Evolutionary conservation across 2,329 filamentous ascomycete species (phyloP).

Genomic region (Oidium heveae): DNA sequence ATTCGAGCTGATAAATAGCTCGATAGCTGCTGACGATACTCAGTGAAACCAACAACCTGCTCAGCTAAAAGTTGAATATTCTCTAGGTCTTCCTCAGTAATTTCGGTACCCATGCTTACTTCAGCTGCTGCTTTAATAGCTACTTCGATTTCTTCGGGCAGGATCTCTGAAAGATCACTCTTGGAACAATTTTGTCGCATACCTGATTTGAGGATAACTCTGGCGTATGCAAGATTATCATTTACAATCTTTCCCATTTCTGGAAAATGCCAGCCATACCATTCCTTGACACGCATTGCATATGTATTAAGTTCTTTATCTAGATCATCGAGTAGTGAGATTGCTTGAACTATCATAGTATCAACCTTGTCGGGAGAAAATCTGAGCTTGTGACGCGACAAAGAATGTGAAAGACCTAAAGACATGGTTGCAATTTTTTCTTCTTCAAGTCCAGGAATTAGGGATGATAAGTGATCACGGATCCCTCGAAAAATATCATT

Average conservation of each 20-base stretch:
- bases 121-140: slow-evolving; percentile 87
- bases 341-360: slow-evolving; percentile 97
- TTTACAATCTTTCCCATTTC: slow-evolving; percentile 93
- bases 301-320: slow-evolving; percentile 99
- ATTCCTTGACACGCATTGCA: slow-evolving; percentile 97
- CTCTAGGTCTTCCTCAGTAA: slow-evolving; percentile 71
- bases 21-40: slow-evolving; percentile 70
- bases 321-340: slow-evolving; percentile 77
- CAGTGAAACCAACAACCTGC: slow-evolving; percentile 76
- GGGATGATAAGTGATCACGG: slow-evolving; percentile 65
- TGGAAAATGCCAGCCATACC: slow-evolving; percentile 99
- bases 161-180: slow-evolving; percentile 63
- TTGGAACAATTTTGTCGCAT: slow-evolving; percentile 59
- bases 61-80: slow-evolving; percentile 83
- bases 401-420: slow-evolving; percentile 84
- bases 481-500: slow-evolving; percentile 86
- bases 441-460: slow-evolving; percentile 69
- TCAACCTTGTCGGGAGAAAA: slow-evolving; percentile 98
- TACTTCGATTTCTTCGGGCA: slow-evolving; percentile 83
- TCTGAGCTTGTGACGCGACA: slow-evolving; percentile 93
- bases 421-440: slow-evolving; percentile 85
- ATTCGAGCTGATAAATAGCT: slow-evolving; percentile 81
- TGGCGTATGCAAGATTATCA: slow-evolving; percentile 86
- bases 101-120: slow-evolving; percentile 96
- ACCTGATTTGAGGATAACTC: slow-evolving; percentile 69